Base-by-base conservation (phyloP, 371 early-diverging fungal species). In the Mucor irregularis region DNA sequence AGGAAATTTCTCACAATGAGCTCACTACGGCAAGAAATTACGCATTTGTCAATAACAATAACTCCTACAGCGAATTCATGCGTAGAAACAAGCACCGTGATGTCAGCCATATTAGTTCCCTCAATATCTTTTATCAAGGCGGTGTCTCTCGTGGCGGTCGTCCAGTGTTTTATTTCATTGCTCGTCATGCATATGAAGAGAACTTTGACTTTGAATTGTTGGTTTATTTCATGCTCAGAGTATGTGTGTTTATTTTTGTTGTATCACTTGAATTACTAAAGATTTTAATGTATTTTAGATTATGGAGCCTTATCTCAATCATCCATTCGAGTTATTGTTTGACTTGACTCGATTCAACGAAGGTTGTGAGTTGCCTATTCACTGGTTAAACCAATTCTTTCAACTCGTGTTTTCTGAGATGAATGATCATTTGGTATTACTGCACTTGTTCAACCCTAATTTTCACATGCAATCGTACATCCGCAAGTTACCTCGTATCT, bases 161-260 rank as follows among this genome's bases (percentile, higher is more conserved):
- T 21, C 91, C 91, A 1, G 90, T 95, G 1, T 80, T 93, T 53
- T 95, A 93, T 68, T 81, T 85, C 61, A 88, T 95, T 37, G 70
- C 83, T 21, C 83, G 92, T 22, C 69, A 88, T 19, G 53, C 91
- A 28, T 73, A 78, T 29, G 74, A 83, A 26, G 88, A 90, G 33
- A 76, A 76, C 22, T 68, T 89, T 44, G 93, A 95, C 67, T 89
- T 88, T 70, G 92, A 94, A 25, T 61, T 90, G 4, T 64, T 91
- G 22, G 78, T 85, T 55, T 77, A 83, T 51, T 85, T 83, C 39
- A 71, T 86, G 56, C 74, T 90, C 50, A 78, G 85, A 37, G 86
- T 80, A 74, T 69, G 70, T 11, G n/a, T 67, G 21, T 34, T 49
- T 21, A 39, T 39, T 11, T 54, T 35, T 31, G 3, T 37, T 10